A percentile compares a stretch with the other conserved stretches of the same genome.
Conservation (phyloP, 2,329 filamentous ascomycete genomes). For the Knoxdaviesia proteae region DNA sequence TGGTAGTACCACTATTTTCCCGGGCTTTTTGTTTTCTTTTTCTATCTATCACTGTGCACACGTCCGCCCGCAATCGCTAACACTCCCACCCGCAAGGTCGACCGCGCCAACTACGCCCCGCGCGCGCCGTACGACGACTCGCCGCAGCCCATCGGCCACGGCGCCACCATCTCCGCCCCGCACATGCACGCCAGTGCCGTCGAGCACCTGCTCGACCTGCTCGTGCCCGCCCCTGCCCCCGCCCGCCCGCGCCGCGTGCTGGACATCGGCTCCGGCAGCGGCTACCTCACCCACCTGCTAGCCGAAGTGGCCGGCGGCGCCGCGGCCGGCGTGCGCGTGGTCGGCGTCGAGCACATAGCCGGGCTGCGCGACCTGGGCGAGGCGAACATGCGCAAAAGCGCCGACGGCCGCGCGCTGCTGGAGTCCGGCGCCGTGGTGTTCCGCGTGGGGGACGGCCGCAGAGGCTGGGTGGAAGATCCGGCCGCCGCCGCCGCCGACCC, state of each 20-base stretch:
- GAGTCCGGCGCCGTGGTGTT: slow-evolving; percentile 46
- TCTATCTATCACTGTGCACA: neutral
- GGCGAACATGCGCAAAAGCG: slow-evolving; percentile 43
- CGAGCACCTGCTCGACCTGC: slow-evolving; percentile 24
- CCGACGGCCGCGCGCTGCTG: slow-evolving; percentile 37
- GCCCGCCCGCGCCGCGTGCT: slow-evolving; percentile 27
- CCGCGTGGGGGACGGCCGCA: slow-evolving; percentile 52
- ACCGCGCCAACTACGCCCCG: slow-evolving; percentile 69
- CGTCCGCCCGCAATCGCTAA: neutral
- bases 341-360: slow-evolving; percentile 57
- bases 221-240: slow-evolving; percentile 19
- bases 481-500: slow-evolving; percentile 22
- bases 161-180: slow-evolving; percentile 35
- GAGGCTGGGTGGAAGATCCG: slow-evolving; percentile 33
- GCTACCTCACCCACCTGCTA: slow-evolving; percentile 74
- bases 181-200: slow-evolving; percentile 39
- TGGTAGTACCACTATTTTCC: neutral
- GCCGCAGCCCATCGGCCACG: slow-evolving; percentile 32
- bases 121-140: slow-evolving; percentile 42
- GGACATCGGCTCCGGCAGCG: slow-evolving; percentile 56
- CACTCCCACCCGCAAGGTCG: slow-evolving; percentile 35
- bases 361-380: slow-evolving; percentile 41
- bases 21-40: neutral
- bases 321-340: slow-evolving; percentile 44
- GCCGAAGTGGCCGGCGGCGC: slow-evolving; percentile 47